Evolutionary conservation across 768 basidiomycete species (phyloP).

Genomic region (Lactarius hatsudake): DNA sequence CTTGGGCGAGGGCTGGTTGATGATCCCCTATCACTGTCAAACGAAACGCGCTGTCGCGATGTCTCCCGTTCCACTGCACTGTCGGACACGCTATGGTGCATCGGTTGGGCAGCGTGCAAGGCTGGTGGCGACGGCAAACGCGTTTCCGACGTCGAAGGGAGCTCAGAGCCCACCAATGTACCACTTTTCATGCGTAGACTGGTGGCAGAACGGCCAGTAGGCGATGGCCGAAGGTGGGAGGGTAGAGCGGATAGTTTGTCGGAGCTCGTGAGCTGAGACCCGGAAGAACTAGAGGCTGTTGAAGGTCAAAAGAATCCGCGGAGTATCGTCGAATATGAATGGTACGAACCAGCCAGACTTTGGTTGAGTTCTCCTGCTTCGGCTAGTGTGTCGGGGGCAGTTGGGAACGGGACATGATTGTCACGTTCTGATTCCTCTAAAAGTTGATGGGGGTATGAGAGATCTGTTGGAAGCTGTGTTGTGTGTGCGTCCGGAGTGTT

Average conservation of each 20-base stretch:
- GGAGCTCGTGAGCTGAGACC: slow-evolving; percentile 39
- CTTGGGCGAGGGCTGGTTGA: slow-evolving; percentile 43
- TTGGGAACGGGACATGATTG: background rate
- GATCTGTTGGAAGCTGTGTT: background rate
- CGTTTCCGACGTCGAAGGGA: slow-evolving; percentile 1
- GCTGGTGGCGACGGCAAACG: slow-evolving; percentile 42
- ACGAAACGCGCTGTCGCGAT: slow-evolving; percentile 51
- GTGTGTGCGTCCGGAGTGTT: background rate
- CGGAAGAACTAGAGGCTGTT: slow-evolving; percentile 31
- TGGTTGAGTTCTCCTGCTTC: background rate
- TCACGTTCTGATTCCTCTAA: slow-evolving; percentile 1
- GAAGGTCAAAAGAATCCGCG: background rate
- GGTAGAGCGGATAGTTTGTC: slow-evolving; percentile 46
- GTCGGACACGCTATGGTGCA: slow-evolving; percentile 36
- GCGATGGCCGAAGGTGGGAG: slow-evolving; percentile 33
- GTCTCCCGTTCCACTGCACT: slow-evolving; percentile 39
- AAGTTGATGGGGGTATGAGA: slow-evolving; percentile 10
- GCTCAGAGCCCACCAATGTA: slow-evolving; percentile 41
- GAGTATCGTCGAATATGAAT: background rate
- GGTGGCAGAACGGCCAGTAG: slow-evolving; percentile 33
- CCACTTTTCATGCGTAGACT: slow-evolving; percentile 33
- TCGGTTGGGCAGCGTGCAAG: slow-evolving; percentile 22
- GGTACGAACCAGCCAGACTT: slow-evolving; percentile 7
- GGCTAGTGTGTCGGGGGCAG: background rate
- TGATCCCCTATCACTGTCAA: slow-evolving; percentile 50